Evolutionary conservation across 148 eudicot species (phyloP).

Genomic region (Spergularia marina): DNA sequence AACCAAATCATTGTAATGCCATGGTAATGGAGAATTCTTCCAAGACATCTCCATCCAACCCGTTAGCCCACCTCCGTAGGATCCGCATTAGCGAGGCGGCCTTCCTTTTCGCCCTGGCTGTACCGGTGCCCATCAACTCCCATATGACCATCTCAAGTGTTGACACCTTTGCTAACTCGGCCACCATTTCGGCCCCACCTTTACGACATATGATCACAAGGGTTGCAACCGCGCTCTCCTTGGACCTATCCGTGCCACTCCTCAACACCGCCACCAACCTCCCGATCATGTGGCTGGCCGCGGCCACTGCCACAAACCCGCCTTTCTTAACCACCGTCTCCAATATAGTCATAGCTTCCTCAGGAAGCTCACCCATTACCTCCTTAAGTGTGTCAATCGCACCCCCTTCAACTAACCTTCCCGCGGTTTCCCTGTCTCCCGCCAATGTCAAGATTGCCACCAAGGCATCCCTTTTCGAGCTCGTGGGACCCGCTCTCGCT

Average conservation of each 20-base stretch:
- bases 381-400: conserved; percentile 50
- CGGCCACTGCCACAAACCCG: conserved; percentile 59
- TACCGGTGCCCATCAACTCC: conserved; percentile 81
- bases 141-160: conserved; percentile 74
- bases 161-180: conserved; percentile 54
- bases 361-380: conserved; percentile 50
- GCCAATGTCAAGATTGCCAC: conserved; percentile 75
- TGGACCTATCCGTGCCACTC: conserved; percentile 60
- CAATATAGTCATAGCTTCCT: conserved; percentile 59
- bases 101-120: conserved; percentile 65
- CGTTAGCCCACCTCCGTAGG: conserved; percentile 83
- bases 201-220: conserved; percentile 71
- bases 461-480: conserved; percentile 64
- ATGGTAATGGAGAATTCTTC: conserved; percentile 39
- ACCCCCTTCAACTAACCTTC: conserved; percentile 61
- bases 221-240: conserved; percentile 73
- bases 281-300: conserved; percentile 42
- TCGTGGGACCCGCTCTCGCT: conserved; percentile 55
- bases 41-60: conserved; percentile 43
- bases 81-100: conserved; percentile 80
- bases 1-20: conserved; percentile 23
- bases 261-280: conserved; percentile 48
- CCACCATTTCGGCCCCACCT: conserved; percentile 77
- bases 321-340: conserved; percentile 81
- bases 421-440: conserved; percentile 72